Evolutionary conservation across 169 alveolate species (phyloP), one percentile per base, ranked within the genome.

Genomic region (Cyclospora cayetanensis): DNA sequence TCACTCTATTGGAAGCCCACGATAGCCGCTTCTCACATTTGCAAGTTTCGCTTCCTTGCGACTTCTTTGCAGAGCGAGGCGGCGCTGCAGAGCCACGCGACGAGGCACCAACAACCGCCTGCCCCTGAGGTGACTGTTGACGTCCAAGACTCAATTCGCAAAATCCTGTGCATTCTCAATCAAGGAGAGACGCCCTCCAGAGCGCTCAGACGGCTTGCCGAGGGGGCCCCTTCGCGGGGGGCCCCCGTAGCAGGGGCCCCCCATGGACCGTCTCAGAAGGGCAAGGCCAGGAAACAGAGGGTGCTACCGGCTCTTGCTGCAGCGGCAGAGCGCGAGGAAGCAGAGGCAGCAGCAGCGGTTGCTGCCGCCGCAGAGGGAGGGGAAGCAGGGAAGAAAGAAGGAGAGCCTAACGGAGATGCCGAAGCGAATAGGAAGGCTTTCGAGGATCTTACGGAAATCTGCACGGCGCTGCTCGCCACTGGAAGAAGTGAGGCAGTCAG

Each of bases 271-370:
- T n/a, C 68, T 22, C 18, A 53, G 2, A 53, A 53, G 22, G 2
- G 68, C 2, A 53, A 53, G 25, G 2, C 25, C 22, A 53, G 25
- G 12, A 53, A 53, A 12, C 18, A 22, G 68, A 53, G 68, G 22
- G 68, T 53, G 68, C 68, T 53, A 2, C 68, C 68, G 60, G 68
- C 68, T 53, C 68, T 9, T 12, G 68, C 68, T 53, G 68, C 68
- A 53, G 68, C 68, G 25, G 68, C 2, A 53, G 68, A 9, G 25
- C 4, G 34, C 18, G 68, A n/a, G 25, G 68, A n/a, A 5, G 68
- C 68, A 53, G 68, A n/a, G 25, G 68, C 68, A 53, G 68, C 68
- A 53, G 68, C 68, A 53, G 12, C 18, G 25, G 68, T 22, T 5
- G 34, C 27, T 22, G 18, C 22, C 25, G 68, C 18, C 68, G 5